Evolutionary conservation across 352 stramenopile genomes (phyloP), one percentile per base, ranked within the genome.

Genomic region (Halophytophthora polymorphica): DNA sequence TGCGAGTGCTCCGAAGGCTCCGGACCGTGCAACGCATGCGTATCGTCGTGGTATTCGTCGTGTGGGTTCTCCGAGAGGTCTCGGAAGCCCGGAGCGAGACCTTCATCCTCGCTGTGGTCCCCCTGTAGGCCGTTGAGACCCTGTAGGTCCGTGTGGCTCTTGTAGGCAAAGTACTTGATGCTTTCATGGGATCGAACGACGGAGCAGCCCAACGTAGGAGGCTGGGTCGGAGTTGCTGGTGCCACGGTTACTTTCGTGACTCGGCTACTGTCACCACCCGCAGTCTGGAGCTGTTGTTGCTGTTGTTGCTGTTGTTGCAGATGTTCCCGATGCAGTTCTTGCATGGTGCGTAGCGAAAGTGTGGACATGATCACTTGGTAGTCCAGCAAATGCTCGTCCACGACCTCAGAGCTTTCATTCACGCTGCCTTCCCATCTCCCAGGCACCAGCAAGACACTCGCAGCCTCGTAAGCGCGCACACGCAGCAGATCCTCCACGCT

Each of bases 321-420:
- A 39, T 83, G 59, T 41, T 82, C 58, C 23, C 50, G 50, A 22
- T 81, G 56, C 19, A 78, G 53, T 6, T 67, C 49, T 41, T 78
- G 56, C 19, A 74, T 61, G 0, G 68, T 77, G 10, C 67, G 71
- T 6, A 80, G 51, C 21, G 73, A 74, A 15, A 84, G 39, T 12
- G 72, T 81, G 13, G 77, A 84, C 71, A 83, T 79, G 57, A 84
- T 81, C 33, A 86, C 73, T 47, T 82, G 69, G 50, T 87, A 87
- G 47, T 87, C 76, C 2, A 81, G 46, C 19, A 88, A 54, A 17
- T 84, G 70, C 29, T 71, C 59, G 15, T 59, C 64, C 15, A 75
- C 50, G 45, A 74, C 61, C 15, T 76, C 66, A 0, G 55, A 42
- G n/a, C 48, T 70, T 23, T 64, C 64, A 14, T 77, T 55, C 19